Base-by-base conservation (phyloP, 805 yeast genomes). In the Barnettozyma wickerhamii region DNA sequence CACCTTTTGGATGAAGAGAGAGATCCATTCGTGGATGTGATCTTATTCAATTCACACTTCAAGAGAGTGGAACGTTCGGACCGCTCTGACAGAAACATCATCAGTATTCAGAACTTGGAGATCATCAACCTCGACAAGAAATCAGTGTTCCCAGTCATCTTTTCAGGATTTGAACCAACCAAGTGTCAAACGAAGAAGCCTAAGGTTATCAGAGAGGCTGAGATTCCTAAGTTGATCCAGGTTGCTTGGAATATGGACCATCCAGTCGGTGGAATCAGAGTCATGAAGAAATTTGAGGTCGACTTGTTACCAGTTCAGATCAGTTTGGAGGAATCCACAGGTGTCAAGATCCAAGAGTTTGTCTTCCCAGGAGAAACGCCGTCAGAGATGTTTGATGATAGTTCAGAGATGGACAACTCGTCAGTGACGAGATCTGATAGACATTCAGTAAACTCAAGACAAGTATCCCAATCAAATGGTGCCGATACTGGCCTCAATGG, bases 251-350 rank as follows among this genome's bases (percentile, higher is more conserved):
- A 77, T n/a, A 76, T 84, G 80, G 75, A 83, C 38, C 77, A 75
- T 40, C 88, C 95, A 0, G 83, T 91, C 41, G 98, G 96, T 24
- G 98, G 98, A 10, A 88, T 90, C 37, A 75, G 84, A n/a, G 80
- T 90, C 19, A 69, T 90, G 63, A 79, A 78, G 44, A 65, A 72
- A 37, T 80, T 87, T 19, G 75, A 75, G 28, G 67, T 86, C 15
- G 60, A 64, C 2, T 59, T 87, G 14, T 71, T 74, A 38, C 96
- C 96, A 1, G 52, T 90, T 46, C 77, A 76, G 45, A 51, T 91
- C 3, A 84, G 81, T 48, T 58, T 91, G 29, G 97, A 90, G 46
- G 84, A 83, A 48, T 66, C 64, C 1, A 77, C 90, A 0, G 82
- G 89, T 1, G 73, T 72, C 30, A 74, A 72, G 49, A 57, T 90